Conservation (phyloP, 2,329 filamentous ascomycete species). For the Pleoardoris graminearum region DNA sequence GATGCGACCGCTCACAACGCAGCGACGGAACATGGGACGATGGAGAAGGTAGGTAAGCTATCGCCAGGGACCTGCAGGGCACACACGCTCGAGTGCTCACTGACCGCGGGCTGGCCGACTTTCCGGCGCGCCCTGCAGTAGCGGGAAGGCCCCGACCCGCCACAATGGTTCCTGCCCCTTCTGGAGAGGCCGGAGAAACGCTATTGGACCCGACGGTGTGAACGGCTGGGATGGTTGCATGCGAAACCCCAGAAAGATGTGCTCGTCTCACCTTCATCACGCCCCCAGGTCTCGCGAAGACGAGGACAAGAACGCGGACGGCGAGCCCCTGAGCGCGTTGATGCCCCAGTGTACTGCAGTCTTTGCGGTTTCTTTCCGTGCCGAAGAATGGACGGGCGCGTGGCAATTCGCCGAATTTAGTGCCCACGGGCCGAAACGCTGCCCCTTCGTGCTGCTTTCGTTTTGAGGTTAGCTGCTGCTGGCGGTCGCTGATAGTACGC, state of each 20-base stretch:
- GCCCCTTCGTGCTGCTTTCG: neutral
- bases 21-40: neutral
- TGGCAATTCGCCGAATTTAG: neutral
- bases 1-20: neutral
- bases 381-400: neutral
- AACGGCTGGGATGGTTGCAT: conserved; percentile 20
- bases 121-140: neutral
- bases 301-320: neutral
- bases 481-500: too few species aligned
- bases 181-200: neutral
- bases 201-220: conserved; percentile 11
- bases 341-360: neutral
- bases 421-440: neutral
- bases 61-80: neutral
- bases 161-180: neutral
- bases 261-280: conserved; percentile 13
- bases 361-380: neutral
- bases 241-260: conserved; percentile 9
- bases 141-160: conserved; percentile 8
- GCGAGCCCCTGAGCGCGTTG: neutral
- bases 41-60: neutral
- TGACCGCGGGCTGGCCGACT: conserved; percentile 1
- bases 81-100: neutral
- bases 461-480: neutral
- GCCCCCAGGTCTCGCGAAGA: neutral